Conservation (phyloP, 306 rosid species). For the Inga laurina region DNA sequence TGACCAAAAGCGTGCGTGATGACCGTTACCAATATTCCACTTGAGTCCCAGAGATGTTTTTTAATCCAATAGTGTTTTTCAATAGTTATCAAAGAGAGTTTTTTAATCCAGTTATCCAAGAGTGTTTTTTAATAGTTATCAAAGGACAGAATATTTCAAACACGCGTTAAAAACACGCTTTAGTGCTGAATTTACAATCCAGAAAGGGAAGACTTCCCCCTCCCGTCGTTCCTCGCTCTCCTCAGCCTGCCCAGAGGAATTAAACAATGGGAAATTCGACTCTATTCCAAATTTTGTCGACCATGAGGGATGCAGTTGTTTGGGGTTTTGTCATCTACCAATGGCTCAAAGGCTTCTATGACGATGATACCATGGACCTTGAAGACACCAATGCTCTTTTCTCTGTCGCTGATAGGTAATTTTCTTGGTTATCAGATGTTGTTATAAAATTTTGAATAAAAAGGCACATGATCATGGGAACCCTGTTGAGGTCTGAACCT, state of each 20-base stretch:
- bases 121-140: too few relatives aligned
- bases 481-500: neutral
- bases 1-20: too few relatives aligned
- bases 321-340: constrained; percentile 63
- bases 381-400: constrained; percentile 68
- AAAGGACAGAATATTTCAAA: too few relatives aligned
- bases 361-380: constrained; percentile 64
- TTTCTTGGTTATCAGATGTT: neutral
- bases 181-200: neutral
- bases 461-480: neutral
- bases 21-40: too few relatives aligned
- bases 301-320: constrained; percentile 71
- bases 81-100: too few relatives aligned
- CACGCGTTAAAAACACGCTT: neutral
- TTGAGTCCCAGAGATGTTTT: too few relatives aligned
- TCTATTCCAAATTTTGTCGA: neutral
- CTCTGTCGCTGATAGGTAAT: constrained; percentile 66
- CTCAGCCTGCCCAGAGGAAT: neutral
- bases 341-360: constrained; percentile 48
- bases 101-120: too few relatives aligned
- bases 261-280: neutral
- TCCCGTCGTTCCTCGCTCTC: neutral
- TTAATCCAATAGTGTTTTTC: too few relatives aligned
- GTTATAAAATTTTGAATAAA: neutral
- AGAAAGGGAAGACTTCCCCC: neutral